Evolutionary conservation across 2,329 filamentous ascomycete genomes (phyloP).

Genomic region (Aspergillus sp.): DNA sequence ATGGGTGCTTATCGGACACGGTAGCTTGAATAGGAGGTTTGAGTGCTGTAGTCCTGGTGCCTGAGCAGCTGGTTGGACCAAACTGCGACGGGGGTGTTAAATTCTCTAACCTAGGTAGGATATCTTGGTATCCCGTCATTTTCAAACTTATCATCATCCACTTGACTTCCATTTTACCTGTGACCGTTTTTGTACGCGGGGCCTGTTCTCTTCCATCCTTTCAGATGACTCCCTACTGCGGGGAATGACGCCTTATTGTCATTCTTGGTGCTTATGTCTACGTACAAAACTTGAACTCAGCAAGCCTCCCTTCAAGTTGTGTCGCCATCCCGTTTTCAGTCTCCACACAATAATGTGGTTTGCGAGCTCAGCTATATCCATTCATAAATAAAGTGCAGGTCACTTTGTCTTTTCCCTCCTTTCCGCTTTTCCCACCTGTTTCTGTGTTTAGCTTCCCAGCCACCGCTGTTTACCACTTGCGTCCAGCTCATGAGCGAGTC

Average conservation of each 20-base stretch:
- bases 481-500: not conserved
- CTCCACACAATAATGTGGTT: constrained; percentile 15
- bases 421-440: constrained; percentile 3
- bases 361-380: not conserved
- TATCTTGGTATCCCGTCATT: not conserved
- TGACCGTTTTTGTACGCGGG: not conserved
- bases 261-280: constrained; percentile 3
- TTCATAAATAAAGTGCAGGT: constrained; percentile 19
- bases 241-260: constrained; percentile 20
- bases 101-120: too few relatives aligned
- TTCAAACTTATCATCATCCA: not conserved
- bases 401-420: constrained; percentile 12
- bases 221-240: constrained; percentile 14
- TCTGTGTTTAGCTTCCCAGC: constrained; percentile 10
- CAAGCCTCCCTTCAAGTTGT: not conserved
- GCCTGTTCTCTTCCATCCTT: not conserved
- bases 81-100: not conserved
- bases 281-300: not conserved
- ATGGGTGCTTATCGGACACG: too few relatives aligned
- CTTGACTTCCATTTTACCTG: not conserved
- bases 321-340: not conserved
- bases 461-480: constrained; percentile 11
- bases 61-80: not conserved
- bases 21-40: not conserved
- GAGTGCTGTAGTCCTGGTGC: not conserved